Evolutionary conservation across 2,329 filamentous ascomycete genomes (phyloP), one percentile per base, ranked within the genome.

Genomic region (Pseudocercospora crystallina): DNA sequence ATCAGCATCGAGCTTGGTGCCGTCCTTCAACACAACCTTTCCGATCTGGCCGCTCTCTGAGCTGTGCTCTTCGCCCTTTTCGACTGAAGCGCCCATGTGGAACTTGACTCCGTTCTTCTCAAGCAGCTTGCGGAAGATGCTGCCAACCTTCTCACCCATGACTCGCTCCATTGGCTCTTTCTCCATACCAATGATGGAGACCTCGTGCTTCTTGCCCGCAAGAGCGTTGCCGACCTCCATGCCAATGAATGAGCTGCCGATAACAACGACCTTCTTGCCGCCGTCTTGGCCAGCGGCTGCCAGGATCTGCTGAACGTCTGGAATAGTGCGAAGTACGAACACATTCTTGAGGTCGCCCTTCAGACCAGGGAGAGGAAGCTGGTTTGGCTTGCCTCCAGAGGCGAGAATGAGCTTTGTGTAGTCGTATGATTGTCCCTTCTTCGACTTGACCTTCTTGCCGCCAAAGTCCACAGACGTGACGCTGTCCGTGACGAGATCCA

Each of bases 171-270:
- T 80, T 0, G 94, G 92, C 10, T 83, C 83, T 52, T 82, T 83
- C 66, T 96, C 90, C 87, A 91, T 92, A 33, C 94, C 94, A 15
- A 99, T 77, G 35, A 97, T 83, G 7, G 87, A 87, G 12, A 99
- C 90, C 8, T 85, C 75, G 69, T 99, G 95, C 63, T 87, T 86
- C 62, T 86, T 87, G 38, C 81, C 73, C 0, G 87, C 85, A 0
- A 95, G 74, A 46, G 76, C 86, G 57, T 91, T 94, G 54, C 88
- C 92, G n/a, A 95, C 82, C 71, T 99, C 94, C 88, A 99, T 95
- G 35, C 94, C 94, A 65, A 99, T 99, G 71, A 99, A 99, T 0
- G 90, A 95, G 52, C 87, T 92, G 35, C 94, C 94, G 47, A 99
- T 79, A 11, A 99, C 79, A 40, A 96, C 90, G 59, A 99, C 84